Percentiles rank a stretch among this genome's conserved stretches.
These are phyloP conservation scores for Melianthus villosus DNA, from an alignment of 441 rosid species.

Conservation along the genomic window DNA sequence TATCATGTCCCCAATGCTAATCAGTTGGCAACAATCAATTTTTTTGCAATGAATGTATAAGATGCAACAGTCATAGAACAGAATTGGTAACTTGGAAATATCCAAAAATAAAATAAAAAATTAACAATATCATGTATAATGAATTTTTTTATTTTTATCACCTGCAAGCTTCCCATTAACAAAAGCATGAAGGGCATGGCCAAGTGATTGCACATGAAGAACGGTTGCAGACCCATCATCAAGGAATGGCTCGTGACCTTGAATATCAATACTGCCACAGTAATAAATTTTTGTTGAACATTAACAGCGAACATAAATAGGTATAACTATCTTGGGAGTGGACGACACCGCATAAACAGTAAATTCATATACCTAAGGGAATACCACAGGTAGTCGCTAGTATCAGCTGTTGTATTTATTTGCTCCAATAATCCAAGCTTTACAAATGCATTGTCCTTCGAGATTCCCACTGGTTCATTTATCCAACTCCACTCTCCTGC, in stretches of 20 bases:
- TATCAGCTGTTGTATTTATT: constrained; percentile 71
- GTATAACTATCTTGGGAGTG: not conserved
- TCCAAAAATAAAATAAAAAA: too few relatives aligned
- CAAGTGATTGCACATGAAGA: constrained; percentile 74
- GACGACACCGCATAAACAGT: constrained; percentile 3
- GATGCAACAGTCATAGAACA: too few relatives aligned
- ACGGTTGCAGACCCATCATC: constrained; percentile 52
- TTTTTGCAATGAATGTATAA: too few relatives aligned
- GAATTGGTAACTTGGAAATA: too few relatives aligned
- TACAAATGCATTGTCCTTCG: constrained; percentile 40
- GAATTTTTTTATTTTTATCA: constrained; percentile 10
- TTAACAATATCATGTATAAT: too few relatives aligned
- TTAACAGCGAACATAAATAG: too few relatives aligned
- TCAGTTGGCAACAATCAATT: too few relatives aligned
- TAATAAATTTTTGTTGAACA: constrained; percentile 3
- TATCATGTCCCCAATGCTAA: not conserved
- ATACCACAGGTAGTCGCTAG: constrained; percentile 87
- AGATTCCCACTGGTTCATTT: constrained; percentile 69
- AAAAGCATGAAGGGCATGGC: constrained; percentile 73
- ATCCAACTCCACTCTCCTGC: constrained; percentile 65
- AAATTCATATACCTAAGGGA: constrained; percentile 45
- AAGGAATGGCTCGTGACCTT: constrained; percentile 41
- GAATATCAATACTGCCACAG: constrained; percentile 34
- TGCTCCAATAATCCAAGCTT: constrained; percentile 72
- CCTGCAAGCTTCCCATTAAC: constrained; percentile 75